These are phyloP conservation scores for Paramecium octaurelia DNA, from an alignment of 73 alveolate genomes.

Conservation along the genomic window DNA sequence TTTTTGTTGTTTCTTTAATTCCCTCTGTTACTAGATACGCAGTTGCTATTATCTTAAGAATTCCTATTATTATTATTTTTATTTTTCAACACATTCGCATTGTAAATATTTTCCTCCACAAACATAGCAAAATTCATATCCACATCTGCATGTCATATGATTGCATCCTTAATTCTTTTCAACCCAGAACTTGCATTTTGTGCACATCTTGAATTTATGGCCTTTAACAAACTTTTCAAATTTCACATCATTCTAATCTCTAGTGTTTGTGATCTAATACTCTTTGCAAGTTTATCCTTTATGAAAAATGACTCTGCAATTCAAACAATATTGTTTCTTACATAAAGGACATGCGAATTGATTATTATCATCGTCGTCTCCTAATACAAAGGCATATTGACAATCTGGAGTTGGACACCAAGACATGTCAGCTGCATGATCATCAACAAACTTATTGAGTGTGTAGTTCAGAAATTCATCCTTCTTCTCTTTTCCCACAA, in stretches of 20 bases:
- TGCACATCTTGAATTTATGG: slow-evolving; percentile 62
- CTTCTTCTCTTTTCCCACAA: slow-evolving; percentile 58
- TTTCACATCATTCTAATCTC: slow-evolving; percentile 56
- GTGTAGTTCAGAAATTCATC: slow-evolving; percentile 53
- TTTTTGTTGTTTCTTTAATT: neutral
- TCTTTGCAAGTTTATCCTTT: slow-evolving; percentile 69
- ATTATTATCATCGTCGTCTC: slow-evolving; percentile 58
- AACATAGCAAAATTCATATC: slow-evolving; percentile 69
- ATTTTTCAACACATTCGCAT: slow-evolving; percentile 60
- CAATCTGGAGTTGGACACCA: slow-evolving; percentile 89
- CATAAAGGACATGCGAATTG: slow-evolving; percentile 66
- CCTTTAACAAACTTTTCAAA: slow-evolving; percentile 68
- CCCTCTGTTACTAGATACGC: neutral
- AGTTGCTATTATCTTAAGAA: neutral
- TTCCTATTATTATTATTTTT: neutral
- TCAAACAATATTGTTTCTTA: slow-evolving; percentile 71
- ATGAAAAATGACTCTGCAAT: slow-evolving; percentile 70
- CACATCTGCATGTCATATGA: slow-evolving; percentile 73
- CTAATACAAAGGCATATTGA: slow-evolving; percentile 64
- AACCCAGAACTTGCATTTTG: slow-evolving; percentile 66
- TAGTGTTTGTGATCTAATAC: slow-evolving; percentile 52
- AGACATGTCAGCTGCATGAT: slow-evolving; percentile 67
- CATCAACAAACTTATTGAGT: slow-evolving; percentile 50
- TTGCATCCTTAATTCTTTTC: slow-evolving; percentile 69
- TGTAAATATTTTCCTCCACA: slow-evolving; percentile 68